Percentiles rank a stretch among this genome's conserved stretches.
These are phyloP conservation scores for Solanum habrochaites DNA, from an alignment of 257 asterid species.

Conservation along the genomic window DNA sequence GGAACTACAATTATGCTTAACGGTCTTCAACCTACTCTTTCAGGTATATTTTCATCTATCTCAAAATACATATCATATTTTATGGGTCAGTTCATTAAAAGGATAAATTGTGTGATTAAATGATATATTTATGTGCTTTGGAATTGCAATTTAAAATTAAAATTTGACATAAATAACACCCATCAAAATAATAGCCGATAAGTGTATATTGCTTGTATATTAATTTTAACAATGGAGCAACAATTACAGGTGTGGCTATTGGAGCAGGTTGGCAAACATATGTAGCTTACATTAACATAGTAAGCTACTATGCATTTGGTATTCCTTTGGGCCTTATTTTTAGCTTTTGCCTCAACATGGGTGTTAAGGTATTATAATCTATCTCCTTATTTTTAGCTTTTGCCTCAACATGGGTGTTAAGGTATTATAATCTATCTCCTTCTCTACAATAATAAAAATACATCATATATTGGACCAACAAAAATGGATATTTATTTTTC, in stretches of 20 bases:
- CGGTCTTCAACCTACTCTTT: not conserved
- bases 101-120: not conserved
- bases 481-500: too few relatives aligned
- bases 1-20: not conserved
- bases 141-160: too few relatives aligned
- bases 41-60: not conserved
- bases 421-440: not conserved
- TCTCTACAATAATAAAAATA: too few relatives aligned
- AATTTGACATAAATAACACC: not conserved
- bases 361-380: not conserved
- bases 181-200: too few relatives aligned
- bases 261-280: constrained; percentile 9
- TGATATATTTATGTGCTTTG: too few relatives aligned
- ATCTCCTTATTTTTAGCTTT: not conserved
- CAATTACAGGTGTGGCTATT: not conserved
- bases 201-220: too few relatives aligned
- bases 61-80: not conserved
- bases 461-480: too few relatives aligned
- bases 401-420: not conserved
- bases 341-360: not conserved
- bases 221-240: too few relatives aligned
- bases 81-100: too few relatives aligned
- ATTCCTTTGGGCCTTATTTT: constrained; percentile 1
- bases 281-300: not conserved
- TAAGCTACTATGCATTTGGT: not conserved